Evolutionary conservation across 169 alveolate species (phyloP).

Genomic region (Eimeria necatrix): DNA sequence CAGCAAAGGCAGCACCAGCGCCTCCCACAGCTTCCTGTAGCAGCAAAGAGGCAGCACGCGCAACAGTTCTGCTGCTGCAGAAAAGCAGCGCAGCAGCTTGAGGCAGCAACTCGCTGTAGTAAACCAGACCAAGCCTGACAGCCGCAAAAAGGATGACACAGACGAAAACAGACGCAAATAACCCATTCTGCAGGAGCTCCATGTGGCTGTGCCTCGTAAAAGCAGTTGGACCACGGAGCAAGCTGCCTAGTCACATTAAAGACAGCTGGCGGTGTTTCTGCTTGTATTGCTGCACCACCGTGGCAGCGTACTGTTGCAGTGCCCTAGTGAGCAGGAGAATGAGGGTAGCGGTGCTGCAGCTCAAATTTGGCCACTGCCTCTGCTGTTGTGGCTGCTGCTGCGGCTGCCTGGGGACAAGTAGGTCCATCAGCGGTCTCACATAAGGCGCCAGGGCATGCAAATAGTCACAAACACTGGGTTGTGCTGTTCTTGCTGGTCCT

Average conservation of each 20-base stretch:
- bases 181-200: not conserved
- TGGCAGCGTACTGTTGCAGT: constrained; percentile 51
- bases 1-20: constrained; percentile 27
- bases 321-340: constrained; percentile 73
- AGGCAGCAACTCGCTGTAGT: constrained; percentile 64
- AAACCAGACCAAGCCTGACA: constrained; percentile 61
- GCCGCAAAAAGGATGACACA: not conserved
- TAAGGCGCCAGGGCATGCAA: constrained; percentile 59
- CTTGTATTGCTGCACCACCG: not conserved
- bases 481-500: constrained; percentile 38
- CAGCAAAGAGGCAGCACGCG: constrained; percentile 67
- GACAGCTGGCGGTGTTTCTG: no score
- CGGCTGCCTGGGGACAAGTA: constrained; percentile 64
- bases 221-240: no score
- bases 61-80: constrained; percentile 70
- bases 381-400: constrained; percentile 41
- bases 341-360: constrained; percentile 74
- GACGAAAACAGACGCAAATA: not conserved
- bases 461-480: constrained; percentile 60
- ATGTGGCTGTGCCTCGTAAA: no score
- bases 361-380: constrained; percentile 33
- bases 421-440: constrained; percentile 64
- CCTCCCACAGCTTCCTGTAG: constrained; percentile 53
- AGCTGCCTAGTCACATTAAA: no score
- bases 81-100: constrained; percentile 73